A percentile compares a stretch with the other conserved stretches of the same genome.
Conservation (phyloP, 306 rosid species). For the Trifolium subterraneum region DNA sequence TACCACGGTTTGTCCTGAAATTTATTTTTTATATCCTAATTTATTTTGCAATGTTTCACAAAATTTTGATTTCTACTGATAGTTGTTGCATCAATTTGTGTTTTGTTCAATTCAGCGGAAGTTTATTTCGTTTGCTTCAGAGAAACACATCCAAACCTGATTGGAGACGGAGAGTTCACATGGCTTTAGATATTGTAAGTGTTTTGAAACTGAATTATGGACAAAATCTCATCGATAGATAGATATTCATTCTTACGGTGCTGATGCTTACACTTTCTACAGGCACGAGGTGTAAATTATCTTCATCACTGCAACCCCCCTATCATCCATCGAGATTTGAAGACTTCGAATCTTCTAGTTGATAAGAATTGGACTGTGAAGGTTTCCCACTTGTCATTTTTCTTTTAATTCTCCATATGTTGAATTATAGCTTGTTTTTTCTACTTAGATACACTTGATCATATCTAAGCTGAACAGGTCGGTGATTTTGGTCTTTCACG, state of each 20-base stretch:
- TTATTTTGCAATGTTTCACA: background rate
- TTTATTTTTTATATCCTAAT: slow-evolving; percentile 22
- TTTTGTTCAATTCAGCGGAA: slow-evolving; percentile 73
- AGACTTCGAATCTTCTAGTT: slow-evolving; percentile 91
- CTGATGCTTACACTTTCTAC: slow-evolving; percentile 40
- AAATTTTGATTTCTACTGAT: slow-evolving; percentile 42
- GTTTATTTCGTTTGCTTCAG: slow-evolving; percentile 89
- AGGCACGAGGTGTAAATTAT: slow-evolving; percentile 98
- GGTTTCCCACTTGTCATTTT: slow-evolving; percentile 53
- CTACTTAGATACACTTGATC: slow-evolving; percentile 34
- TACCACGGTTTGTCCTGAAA: slow-evolving; percentile 81
- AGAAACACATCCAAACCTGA: slow-evolving; percentile 80
- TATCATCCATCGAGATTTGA: slow-evolving; percentile 93
- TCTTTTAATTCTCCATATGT: slow-evolving; percentile 22
- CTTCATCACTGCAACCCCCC: slow-evolving; percentile 95
- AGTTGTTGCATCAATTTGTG: slow-evolving; percentile 30
- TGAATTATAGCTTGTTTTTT: slow-evolving; percentile 1
- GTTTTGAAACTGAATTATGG: slow-evolving; percentile 22
- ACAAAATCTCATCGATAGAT: slow-evolving; percentile 7
- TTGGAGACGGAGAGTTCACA: slow-evolving; percentile 88
- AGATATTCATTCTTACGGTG: background rate
- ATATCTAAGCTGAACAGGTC: slow-evolving; percentile 44
- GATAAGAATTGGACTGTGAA: slow-evolving; percentile 95
- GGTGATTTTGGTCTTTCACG: slow-evolving; percentile 63
- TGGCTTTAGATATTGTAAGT: slow-evolving; percentile 97